Evolutionary conservation across 176 grass and related monocot genomes (phyloP).

Genomic region (Puya raimondii): DNA sequence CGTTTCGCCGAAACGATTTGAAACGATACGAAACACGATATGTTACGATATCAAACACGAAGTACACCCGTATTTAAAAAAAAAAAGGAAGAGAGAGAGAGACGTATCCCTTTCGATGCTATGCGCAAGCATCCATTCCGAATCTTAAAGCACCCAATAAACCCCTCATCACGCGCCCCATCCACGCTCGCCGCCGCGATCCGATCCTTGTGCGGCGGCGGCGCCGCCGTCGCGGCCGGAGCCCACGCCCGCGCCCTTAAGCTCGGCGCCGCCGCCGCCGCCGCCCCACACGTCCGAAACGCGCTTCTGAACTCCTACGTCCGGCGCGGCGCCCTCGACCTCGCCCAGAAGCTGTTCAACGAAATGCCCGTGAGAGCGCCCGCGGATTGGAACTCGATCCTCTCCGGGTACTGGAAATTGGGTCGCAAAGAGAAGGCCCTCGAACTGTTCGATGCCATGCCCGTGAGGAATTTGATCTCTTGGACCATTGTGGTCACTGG

Average conservation of each 20-base stretch:
- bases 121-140: too few relatives aligned
- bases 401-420: constrained; percentile 14
- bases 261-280: neutral
- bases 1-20: neutral
- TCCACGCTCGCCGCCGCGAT: too few relatives aligned
- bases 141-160: too few relatives aligned
- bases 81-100: too few relatives aligned
- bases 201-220: too few relatives aligned
- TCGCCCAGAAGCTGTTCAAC: constrained; percentile 3
- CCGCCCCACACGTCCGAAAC: neutral
- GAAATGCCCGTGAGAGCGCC: constrained; percentile 11
- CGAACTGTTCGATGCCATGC: constrained; percentile 9
- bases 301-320: constrained; percentile 10
- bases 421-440: constrained; percentile 2
- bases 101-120: too few relatives aligned
- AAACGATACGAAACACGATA: neutral
- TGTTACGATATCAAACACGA: neutral
- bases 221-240: neutral
- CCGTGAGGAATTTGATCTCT: neutral
- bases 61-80: too few relatives aligned
- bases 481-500: constrained; percentile 18
- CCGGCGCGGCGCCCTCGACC: neutral
- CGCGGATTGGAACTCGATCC: constrained; percentile 19
- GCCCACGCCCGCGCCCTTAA: constrained; percentile 7
- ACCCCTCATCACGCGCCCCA: too few relatives aligned